A percentile compares a stretch with the other conserved stretches of the same genome.
Conservation (phyloP, 768 basidiomycete genomes). For the Macrocybe gigantea region DNA sequence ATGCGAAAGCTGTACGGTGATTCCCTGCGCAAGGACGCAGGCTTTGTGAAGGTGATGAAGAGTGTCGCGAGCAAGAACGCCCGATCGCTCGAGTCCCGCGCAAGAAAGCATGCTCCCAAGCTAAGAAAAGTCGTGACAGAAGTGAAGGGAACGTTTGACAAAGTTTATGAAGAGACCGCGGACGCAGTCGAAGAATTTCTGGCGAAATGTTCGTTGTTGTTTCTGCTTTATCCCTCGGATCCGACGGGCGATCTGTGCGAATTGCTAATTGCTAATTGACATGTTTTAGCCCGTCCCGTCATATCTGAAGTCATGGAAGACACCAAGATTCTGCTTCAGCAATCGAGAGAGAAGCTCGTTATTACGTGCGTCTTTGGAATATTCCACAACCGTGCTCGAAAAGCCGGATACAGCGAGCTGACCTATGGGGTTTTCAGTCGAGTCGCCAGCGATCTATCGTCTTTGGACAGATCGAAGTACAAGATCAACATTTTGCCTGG, state of each 20-base stretch:
- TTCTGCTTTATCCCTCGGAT: background rate
- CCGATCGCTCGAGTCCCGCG: slow-evolving; percentile 64
- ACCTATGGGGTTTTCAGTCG: slow-evolving; percentile 40
- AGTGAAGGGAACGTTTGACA: slow-evolving; percentile 92
- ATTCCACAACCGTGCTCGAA: background rate
- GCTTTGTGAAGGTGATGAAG: slow-evolving; percentile 97
- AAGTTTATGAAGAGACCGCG: slow-evolving; percentile 91
- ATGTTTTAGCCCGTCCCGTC: slow-evolving; percentile 66
- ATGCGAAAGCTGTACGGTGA: slow-evolving; percentile 96
- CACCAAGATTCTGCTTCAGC: slow-evolving; percentile 85
- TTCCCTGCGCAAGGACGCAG: slow-evolving; percentile 90
- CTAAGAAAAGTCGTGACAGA: slow-evolving; percentile 76
- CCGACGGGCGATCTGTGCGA: background rate
- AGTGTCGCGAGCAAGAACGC: slow-evolving; percentile 84
- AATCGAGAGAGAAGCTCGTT: slow-evolving; percentile 84
- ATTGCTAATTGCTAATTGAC: slow-evolving; percentile 9
- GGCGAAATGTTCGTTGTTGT: slow-evolving; percentile 66
- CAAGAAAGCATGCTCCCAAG: slow-evolving; percentile 79
- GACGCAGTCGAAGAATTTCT: slow-evolving; percentile 93
- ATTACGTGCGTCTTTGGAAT: slow-evolving; percentile 64
- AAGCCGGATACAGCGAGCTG: too few species aligned
- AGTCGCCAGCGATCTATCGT: slow-evolving; percentile 74
- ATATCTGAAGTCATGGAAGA: slow-evolving; percentile 90
- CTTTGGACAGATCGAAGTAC: slow-evolving; percentile 79
- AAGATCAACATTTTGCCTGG: slow-evolving; percentile 54